Evolutionary conservation across 331 rosid species (phyloP).

Genomic region (Acacia pycnantha): DNA sequence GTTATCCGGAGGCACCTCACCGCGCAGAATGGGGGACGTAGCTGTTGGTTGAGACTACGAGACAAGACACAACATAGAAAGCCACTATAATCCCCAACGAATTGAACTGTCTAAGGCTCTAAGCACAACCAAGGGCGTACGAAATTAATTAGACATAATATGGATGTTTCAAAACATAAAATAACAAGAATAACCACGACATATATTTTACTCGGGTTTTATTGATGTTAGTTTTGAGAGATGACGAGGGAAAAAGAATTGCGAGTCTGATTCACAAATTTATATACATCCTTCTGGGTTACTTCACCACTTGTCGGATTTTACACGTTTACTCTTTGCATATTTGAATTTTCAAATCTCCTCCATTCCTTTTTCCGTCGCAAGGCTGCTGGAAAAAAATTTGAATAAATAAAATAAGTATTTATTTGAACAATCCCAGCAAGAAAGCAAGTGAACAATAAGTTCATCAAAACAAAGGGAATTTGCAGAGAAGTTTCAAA

Average conservation of each 20-base stretch:
- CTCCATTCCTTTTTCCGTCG: background rate
- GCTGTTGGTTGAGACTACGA: constrained; percentile 40
- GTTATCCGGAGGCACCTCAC: constrained; percentile 40
- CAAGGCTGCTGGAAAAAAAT: background rate
- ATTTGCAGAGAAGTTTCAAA: background rate
- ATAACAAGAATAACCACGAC: background rate
- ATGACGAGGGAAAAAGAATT: constrained; percentile 29
- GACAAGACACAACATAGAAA: constrained; percentile 32
- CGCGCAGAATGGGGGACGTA: constrained; percentile 41
- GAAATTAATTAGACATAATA: background rate
- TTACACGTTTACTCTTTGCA: constrained; percentile 38
- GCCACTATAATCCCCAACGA: constrained; percentile 48
- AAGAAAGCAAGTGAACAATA: constrained; percentile 7
- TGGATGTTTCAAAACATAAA: background rate
- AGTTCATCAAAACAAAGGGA: background rate
- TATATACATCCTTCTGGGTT: constrained; percentile 43
- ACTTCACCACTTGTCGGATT: constrained; percentile 51
- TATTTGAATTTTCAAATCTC: constrained; percentile 1
- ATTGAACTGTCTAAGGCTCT: background rate
- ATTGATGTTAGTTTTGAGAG: constrained; percentile 24
- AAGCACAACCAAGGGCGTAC: background rate
- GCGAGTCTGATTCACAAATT: constrained; percentile 30
- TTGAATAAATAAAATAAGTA: background rate
- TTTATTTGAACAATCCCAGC: background rate
- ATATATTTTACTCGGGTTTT: constrained; percentile 12